Evolutionary conservation across 306 rosid genomes (phyloP).

Genomic region (Arachis stenosperma): DNA sequence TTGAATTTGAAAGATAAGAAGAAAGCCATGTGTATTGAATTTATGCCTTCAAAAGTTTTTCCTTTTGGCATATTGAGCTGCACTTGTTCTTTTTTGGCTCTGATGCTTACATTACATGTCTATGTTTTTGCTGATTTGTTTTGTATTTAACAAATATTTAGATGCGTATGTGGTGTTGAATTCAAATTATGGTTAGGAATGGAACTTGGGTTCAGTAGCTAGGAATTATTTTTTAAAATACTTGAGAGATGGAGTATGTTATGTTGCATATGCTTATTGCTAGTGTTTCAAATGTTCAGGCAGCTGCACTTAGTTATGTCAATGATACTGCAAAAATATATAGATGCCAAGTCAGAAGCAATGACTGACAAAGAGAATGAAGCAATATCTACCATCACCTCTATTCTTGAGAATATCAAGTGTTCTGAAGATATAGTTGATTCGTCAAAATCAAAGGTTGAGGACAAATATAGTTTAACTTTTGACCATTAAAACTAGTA

Average conservation of each 20-base stretch:
- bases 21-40: constrained; percentile 12
- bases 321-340: constrained; percentile 79
- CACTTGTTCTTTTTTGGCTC: neutral
- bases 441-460: constrained; percentile 84
- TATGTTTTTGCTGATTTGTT: constrained; percentile 30
- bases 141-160: constrained; percentile 1
- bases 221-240: constrained; percentile 5
- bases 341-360: constrained; percentile 78
- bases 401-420: constrained; percentile 76
- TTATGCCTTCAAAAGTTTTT: neutral
- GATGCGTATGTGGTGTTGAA: constrained; percentile 13
- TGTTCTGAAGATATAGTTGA: constrained; percentile 78
- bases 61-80: constrained; percentile 15
- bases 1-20: constrained; percentile 24
- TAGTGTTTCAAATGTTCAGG: constrained; percentile 61
- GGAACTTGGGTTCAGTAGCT: neutral
- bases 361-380: constrained; percentile 63
- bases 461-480: constrained; percentile 21
- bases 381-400: constrained; percentile 53
- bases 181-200: constrained; percentile 32
- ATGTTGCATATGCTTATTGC: constrained; percentile 35
- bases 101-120: constrained; percentile 8
- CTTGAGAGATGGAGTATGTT: constrained; percentile 26
- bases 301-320: constrained; percentile 77
- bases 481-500: constrained; percentile 17